Base-by-base conservation (phyloP, 73 alveolate species). In the Vitrella brassicaformis region DNA sequence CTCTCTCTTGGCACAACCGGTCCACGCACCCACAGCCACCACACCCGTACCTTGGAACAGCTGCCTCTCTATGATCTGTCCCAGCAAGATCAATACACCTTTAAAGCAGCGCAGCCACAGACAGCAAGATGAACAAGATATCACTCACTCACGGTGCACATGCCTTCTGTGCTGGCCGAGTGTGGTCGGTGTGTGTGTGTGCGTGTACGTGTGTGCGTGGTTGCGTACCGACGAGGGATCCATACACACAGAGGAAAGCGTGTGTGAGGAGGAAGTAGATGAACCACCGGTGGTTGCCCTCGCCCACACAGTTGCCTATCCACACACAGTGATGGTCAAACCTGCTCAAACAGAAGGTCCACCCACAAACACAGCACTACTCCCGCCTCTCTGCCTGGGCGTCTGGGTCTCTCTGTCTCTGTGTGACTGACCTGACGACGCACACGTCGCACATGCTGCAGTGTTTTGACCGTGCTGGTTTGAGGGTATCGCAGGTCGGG, bases 261-360 rank as follows among this genome's bases (percentile, higher is more conserved):
- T 18, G 30, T 8, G 10, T 8, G 69, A 77, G 71, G 71, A 84
- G 72, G 76, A 84, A 84, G 75, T 74, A 66, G 81, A 70, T 71
- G 75, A 84, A 84, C 74, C 66, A 66, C 75, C 75, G 74, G 47
- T 84, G 90, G 76, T 84, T 84, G 75, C 86, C 76, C 72, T 45
- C 31, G 19, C 90, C 90, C 22, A 84, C 80, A 68, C 90, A 84
- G 69, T 84, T 84, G 70, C 83, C 75, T 31, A 84, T 67, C 75
- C 71, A 84, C 47, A 72, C 67, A 27, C 90, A 84, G 76, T 84
- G 90, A 71, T 84, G 90, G 67, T 84, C 90, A 10, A 84, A 84
- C 28, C 56, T 39, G 56, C 56, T 8, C 22, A 4, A 39, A 8
- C 56, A 4, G 14, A 8, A 8, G 4, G 14, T 39, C 56, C 56